A percentile compares a stretch with the other conserved stretches of the same genome.
These are phyloP conservation scores for Beauveria scarabaeidicola DNA, from an alignment of 2,329 filamentous ascomycete species.

Conservation along the genomic window DNA sequence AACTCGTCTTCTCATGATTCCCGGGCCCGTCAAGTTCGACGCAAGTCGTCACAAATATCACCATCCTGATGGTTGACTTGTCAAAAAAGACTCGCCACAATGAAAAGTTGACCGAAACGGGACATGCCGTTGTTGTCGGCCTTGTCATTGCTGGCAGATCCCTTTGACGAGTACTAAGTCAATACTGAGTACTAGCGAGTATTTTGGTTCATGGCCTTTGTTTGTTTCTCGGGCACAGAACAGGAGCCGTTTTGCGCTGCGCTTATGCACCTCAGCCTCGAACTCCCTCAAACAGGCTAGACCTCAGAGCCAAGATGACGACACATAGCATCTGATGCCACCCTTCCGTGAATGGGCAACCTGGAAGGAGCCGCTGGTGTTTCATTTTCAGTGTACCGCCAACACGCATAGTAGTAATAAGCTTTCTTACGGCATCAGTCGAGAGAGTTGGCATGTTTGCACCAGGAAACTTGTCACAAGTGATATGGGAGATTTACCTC, in stretches of 20 bases:
- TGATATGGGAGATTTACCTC: too few relatives aligned
- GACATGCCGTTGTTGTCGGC: not conserved
- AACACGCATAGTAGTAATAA: not conserved
- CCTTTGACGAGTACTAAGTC: too few relatives aligned
- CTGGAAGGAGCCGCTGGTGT: not conserved
- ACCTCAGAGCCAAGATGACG: not conserved
- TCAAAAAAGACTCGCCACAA: too few relatives aligned
- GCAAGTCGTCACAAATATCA: too few relatives aligned
- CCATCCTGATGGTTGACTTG: too few relatives aligned
- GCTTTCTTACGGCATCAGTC: not conserved
- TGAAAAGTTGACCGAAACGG: not conserved
- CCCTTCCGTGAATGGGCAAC: not conserved
- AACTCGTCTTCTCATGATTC: too few relatives aligned
- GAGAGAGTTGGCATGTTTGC: not conserved
- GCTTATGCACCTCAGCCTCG: conserved; percentile 6
- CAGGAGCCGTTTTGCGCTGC: not conserved
- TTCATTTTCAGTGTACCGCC: not conserved
- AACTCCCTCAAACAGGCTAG: not conserved
- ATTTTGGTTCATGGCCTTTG: too few relatives aligned
- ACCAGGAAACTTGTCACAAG: not conserved
- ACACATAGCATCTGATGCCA: conserved; percentile 8
- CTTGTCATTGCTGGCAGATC: not conserved
- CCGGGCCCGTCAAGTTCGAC: too few relatives aligned
- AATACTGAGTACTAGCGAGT: too few relatives aligned
- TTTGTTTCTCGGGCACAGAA: too few relatives aligned